Evolutionary conservation across 1,284 basidiomycete genomes (phyloP).

Genomic region (Termitomyces sp.): DNA sequence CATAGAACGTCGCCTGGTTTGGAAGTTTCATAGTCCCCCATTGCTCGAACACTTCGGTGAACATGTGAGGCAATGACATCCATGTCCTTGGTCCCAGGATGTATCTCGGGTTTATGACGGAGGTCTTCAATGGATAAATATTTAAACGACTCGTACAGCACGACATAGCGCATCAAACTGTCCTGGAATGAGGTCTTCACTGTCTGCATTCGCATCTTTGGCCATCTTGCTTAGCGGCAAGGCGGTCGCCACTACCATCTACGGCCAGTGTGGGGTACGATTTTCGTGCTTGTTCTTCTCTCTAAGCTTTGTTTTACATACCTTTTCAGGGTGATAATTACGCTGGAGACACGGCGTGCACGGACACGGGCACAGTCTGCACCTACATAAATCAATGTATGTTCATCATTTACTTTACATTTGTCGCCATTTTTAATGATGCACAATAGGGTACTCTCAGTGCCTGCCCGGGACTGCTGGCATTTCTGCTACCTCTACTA

Average conservation of each 20-base stretch:
- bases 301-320: not conserved
- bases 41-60: not conserved
- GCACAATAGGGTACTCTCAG: constrained; percentile 32
- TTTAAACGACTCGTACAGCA: constrained; percentile 12
- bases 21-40: constrained; percentile 1
- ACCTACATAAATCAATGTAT: constrained; percentile 29
- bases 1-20: not conserved
- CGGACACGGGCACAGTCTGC: constrained; percentile 28
- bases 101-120: constrained; percentile 17
- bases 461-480: constrained; percentile 21
- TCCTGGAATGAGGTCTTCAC: constrained; percentile 24
- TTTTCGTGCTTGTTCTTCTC: not conserved
- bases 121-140: constrained; percentile 4
- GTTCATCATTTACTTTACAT: constrained; percentile 4
- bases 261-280: constrained; percentile 38
- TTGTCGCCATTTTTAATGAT: not conserved
- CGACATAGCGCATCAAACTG: not conserved
- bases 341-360: constrained; percentile 32
- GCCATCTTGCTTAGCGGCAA: constrained; percentile 27
- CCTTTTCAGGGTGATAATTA: constrained; percentile 29
- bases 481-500: constrained; percentile 5
- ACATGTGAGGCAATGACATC: constrained; percentile 10
- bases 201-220: constrained; percentile 28
- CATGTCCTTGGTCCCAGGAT: constrained; percentile 6
- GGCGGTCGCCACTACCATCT: constrained; percentile 29